These are phyloP conservation scores for Blastobotrys indianensis DNA, from an alignment of 1,139 yeast genomes.

Conservation along the genomic window DNA sequence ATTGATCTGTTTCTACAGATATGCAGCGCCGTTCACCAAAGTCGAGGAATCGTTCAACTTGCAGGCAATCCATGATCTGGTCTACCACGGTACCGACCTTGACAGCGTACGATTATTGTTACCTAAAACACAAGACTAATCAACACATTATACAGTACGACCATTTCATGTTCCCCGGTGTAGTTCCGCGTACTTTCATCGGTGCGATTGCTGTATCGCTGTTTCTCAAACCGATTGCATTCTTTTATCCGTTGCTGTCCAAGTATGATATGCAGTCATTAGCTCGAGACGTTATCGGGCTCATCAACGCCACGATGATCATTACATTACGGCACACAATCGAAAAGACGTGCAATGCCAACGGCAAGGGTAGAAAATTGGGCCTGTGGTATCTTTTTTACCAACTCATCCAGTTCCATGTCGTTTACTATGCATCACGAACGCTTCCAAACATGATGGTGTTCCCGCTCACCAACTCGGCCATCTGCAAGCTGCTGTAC, in stretches of 20 bases:
- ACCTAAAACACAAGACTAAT: background rate
- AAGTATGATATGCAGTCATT: conserved; percentile 39
- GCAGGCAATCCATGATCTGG: conserved; percentile 82
- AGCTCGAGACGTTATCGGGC: conserved; percentile 32
- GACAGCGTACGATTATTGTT: conserved; percentile 12
- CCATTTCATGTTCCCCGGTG: conserved; percentile 78
- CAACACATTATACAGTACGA: conserved; percentile 47
- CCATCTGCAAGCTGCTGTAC: conserved; percentile 46
- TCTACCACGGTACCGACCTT: conserved; percentile 51
- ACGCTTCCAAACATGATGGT: conserved; percentile 85
- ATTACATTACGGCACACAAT: conserved; percentile 24
- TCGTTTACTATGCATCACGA: conserved; percentile 69
- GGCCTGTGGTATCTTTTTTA: conserved; percentile 52
- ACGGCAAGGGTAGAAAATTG: conserved; percentile 14
- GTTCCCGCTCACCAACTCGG: conserved; percentile 61
- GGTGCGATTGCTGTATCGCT: conserved; percentile 60
- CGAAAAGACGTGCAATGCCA: conserved; percentile 9
- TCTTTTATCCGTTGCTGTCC: conserved; percentile 26
- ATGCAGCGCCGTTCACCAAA: conserved; percentile 73
- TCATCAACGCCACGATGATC: conserved; percentile 29
- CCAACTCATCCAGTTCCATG: conserved; percentile 66
- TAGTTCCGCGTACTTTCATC: conserved; percentile 77
- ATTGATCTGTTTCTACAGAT: conserved; percentile 36
- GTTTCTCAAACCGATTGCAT: conserved; percentile 35
- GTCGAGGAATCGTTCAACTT: conserved; percentile 92